Evolutionary conservation across 345 rosid species (phyloP), one percentile per base, ranked within the genome.

Genomic region (Mercurialis annua): DNA sequence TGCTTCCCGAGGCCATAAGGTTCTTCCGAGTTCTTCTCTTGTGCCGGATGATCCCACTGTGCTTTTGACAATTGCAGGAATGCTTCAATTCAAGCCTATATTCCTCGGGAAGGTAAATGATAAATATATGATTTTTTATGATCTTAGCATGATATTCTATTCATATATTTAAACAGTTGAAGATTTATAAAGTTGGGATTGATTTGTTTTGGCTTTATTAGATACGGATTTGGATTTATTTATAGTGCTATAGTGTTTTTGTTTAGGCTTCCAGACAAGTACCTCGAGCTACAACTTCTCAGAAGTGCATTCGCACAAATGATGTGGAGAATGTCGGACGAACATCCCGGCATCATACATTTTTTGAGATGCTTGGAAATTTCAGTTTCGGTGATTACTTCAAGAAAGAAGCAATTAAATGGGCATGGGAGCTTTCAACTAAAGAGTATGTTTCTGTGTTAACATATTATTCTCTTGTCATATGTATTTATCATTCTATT

Each of bases 371-470:
- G 98, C 91, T 93, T 21, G 96, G 98, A 59, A 93, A 93, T 80
- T 93, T 93, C 75, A 90, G 96, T 69, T 90, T 93, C 34, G 98
- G 98, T 53, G 98, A 93, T 77, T 93, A 93, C 79, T 90, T 93
- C 76, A 93, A 90, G 83, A 86, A 76, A 74, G 97, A 93, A 62
- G 98, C 98, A 20, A 89, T 93, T 52, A 78, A 63, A 68, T 90
- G 98, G 96, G 97, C 98, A 24, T 93, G 97, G 98, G 98, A 93
- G 83, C 87, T 93, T 61, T 93, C 98, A 44, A 90, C 92, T 6
- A 60, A 31, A 46, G 96, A 85, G 94, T 88, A 84, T 78, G 89
- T n/a, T n/a, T n/a, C n/a, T n/a, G n/a, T 60, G 64, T 55, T 54
- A 40, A 40, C 69, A 68, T 68, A 64, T 50, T 36, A 17, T 60